A percentile compares a stretch with the other conserved stretches of the same genome.
phyloP scores from a whole-genome alignment of 1,284 basidiomycete genomes.

The Apiotrichum porosum region DNA sequence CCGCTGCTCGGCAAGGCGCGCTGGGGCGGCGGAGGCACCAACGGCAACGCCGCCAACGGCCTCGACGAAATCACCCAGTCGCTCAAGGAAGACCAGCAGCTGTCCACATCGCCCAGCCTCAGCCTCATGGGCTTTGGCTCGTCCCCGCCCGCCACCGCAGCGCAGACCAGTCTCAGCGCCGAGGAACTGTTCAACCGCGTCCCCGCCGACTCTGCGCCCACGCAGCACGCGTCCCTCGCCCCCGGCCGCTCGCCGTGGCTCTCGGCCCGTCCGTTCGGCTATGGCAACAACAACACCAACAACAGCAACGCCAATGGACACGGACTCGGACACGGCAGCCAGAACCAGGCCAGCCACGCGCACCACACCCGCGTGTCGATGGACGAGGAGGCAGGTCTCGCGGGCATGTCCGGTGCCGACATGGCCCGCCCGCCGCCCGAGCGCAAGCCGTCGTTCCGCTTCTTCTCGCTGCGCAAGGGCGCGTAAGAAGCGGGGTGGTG shows the following conservation, averaged over 20 bases:
- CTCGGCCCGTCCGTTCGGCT: background rate
- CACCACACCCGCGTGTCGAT: background rate
- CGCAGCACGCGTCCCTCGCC: too few species aligned
- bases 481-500: too few species aligned
- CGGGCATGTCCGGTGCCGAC: background rate
- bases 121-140: background rate
- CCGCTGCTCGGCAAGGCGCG: constrained; percentile 31
- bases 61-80: constrained; percentile 15
- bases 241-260: constrained; percentile 1
- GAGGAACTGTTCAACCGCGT: constrained; percentile 24
- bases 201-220: background rate
- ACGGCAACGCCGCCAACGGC: constrained; percentile 2
- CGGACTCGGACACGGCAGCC: too few species aligned
- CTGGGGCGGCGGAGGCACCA: constrained; percentile 19
- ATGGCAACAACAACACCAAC: background rate
- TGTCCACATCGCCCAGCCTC: background rate
- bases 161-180: constrained; percentile 12
- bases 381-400: background rate
- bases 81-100: constrained; percentile 7
- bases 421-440: constrained; percentile 14
- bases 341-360: background rate
- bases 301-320: background rate
- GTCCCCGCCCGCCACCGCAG: background rate
- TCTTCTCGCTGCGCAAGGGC: constrained; percentile 41
- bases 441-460: constrained; percentile 36